Evolutionary conservation across 768 basidiomycete genomes (phyloP).

Genomic region (Boletus reticulatus): DNA sequence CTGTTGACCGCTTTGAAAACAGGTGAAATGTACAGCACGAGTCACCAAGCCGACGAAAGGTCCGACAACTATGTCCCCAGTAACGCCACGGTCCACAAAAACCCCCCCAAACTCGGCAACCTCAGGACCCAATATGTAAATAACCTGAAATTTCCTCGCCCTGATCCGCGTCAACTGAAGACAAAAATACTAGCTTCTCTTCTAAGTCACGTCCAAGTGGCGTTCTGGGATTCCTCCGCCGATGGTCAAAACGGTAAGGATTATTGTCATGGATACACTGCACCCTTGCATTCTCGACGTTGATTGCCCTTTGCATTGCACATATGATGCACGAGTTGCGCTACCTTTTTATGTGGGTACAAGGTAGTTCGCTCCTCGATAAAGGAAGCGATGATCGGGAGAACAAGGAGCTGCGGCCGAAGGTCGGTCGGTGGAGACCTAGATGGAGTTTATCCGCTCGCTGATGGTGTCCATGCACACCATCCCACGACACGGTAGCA

Average conservation of each 20-base stretch:
- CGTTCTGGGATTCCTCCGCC: background rate
- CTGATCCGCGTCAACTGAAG: too few species aligned
- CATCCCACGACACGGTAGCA: background rate
- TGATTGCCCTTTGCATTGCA: too few species aligned
- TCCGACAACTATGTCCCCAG: background rate
- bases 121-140: background rate
- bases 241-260: background rate
- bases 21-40: background rate
- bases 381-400: background rate
- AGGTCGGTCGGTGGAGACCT: background rate
- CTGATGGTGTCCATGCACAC: background rate
- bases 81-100: background rate
- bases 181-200: background rate
- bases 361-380: background rate
- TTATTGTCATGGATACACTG: conserved; percentile 1
- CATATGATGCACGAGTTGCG: too few species aligned
- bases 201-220: background rate
- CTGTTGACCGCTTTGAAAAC: too few species aligned
- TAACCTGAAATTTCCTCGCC: too few species aligned
- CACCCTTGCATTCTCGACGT: too few species aligned
- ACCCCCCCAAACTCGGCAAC: background rate
- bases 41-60: background rate
- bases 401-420: background rate
- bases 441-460: background rate
- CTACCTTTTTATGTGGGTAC: background rate